phyloP scores from a whole-genome alignment of 2,329 filamentous ascomycete species.

The Colletotrichum chlorophyti region DNA sequence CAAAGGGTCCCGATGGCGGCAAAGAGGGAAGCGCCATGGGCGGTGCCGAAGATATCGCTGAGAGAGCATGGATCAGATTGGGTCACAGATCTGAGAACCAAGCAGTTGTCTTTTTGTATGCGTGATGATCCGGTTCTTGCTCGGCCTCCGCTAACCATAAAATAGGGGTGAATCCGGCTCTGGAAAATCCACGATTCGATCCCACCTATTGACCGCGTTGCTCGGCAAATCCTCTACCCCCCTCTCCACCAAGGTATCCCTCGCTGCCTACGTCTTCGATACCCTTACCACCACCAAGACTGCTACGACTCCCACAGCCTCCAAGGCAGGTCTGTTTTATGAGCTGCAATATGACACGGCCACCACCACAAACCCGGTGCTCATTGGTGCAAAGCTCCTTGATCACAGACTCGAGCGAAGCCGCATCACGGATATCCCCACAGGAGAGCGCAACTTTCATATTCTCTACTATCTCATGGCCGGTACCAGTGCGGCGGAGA shows the following conservation, averaged over 20 bases:
- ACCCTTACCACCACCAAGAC: constrained; percentile 97
- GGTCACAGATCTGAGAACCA: constrained; percentile 93
- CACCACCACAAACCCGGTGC: constrained; percentile 80
- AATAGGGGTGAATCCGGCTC: constrained; percentile 90
- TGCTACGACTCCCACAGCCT: constrained; percentile 91
- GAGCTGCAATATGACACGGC: constrained; percentile 97
- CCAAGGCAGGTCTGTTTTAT: constrained; percentile 93
- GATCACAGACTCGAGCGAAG: constrained; percentile 93
- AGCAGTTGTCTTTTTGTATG: constrained; percentile 90
- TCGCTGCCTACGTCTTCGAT: constrained; percentile 95
- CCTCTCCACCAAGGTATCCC: constrained; percentile 89
- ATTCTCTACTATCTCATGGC: constrained; percentile 93
- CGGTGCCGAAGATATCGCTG: constrained; percentile 90
- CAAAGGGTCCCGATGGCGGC: constrained; percentile 86
- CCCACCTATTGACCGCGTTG: constrained; percentile 84
- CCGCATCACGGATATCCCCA: constrained; percentile 88
- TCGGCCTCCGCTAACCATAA: neutral
- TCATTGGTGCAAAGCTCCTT: constrained; percentile 93
- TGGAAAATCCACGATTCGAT: constrained; percentile 93
- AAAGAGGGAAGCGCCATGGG: constrained; percentile 93
- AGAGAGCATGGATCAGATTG: constrained; percentile 82
- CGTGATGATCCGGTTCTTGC: constrained; percentile 32
- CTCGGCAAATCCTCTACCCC: constrained; percentile 92
- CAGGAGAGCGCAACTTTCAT: constrained; percentile 96
- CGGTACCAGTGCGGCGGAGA: constrained; percentile 90